Base-by-base conservation (phyloP, 164 flowering plant species). In the Umbellularia californica region DNA sequence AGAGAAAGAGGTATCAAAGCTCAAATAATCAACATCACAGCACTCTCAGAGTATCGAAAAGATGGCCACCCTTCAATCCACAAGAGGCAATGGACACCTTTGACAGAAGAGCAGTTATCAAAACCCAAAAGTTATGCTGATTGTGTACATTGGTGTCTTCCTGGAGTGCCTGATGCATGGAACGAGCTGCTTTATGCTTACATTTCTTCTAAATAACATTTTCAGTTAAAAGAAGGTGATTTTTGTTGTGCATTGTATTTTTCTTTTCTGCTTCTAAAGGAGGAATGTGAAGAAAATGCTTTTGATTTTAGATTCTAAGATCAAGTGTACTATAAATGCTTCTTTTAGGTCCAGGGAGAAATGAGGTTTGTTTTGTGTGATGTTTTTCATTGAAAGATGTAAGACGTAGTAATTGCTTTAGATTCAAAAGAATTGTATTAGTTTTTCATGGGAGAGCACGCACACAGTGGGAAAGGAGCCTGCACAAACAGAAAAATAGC, bases 111-210 rank as follows among this genome's bases (percentile, higher is more conserved):
- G 3, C 90, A 90, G 71, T 3, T 82, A 19, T 24, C 80, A 1
- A 77, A 90, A 27, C 96, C 97, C 0, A 79, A 28, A 1, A 84
- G 85, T n/a, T 90, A 86, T 68, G 79, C 93, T 17, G 98, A 93
- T 77, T 93, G 98, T 55, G 80, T 77, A 10, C 98, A 93, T 72
- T 93, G 98, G 96, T 93, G 96, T 74, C 90, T 93, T 41, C 96
- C 98, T n/a, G 97, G 98, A n/a, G 87, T 93, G 1, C 96, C 93
- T 5, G 98, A 91, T 81, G 81, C 79, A 4, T 93, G 98, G 98
- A 93, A 93, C 73, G 87, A 88, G 70, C 83, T 93, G 20, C 85
- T 91, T 19, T 88, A 84, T 72, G 85, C 94, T 12, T 76, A 83
- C 62, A 82, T 89, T 63, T 66, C 79, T 52, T 55, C 60, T 30